Base-by-base conservation (phyloP, 169 alveolate species). In the Cryptosporidium xiaoi region DNA sequence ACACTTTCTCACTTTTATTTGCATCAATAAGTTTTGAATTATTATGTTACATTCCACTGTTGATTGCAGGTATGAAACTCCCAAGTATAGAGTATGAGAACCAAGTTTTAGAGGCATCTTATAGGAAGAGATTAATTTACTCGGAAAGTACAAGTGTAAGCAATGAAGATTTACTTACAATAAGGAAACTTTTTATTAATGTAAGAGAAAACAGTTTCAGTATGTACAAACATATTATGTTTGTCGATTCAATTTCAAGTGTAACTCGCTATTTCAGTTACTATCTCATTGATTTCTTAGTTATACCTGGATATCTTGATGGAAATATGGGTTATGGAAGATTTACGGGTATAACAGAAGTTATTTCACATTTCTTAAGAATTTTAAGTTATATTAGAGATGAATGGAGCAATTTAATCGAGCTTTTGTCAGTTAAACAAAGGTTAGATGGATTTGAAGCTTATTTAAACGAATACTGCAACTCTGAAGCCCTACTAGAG, bases 81-180 rank as follows among this genome's bases (percentile, higher is more conserved):
- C 87, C 87, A 40, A 56, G 51, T 31, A 77, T 77, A 27, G 87
- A 77, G 20, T 77, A 77, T 44, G 77, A 77, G 20, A 77, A 77
- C n/a, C 87, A 77, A 60, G 87, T 77, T 24, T 53, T 77, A 5
- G 87, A 77, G 36, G 87, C 87, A n/a, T 56, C 87, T 6, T 77
- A 77, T 77, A 56, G 87, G n/a, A 77, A 77, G 33, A 62, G 64
- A 29, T 51, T 77, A 8, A 62, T 77, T 24, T 62, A 44, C 36
- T 60, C 65, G 8, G 87, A 77, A 33, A 71, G 34, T 36, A 50
- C 34, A 0, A 3, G 5, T 50, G 46, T 77, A 3, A 48, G 5
- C n/a, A 66, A 56, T 6, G 77, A 60, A 44, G 71, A 77, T 44
- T 53, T 77, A 3, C 20, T 60, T 24, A 77, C 87, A 1, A 77